These are phyloP conservation scores for Phytophthora litchii DNA, from an alignment of 352 stramenopile species.

Conservation along the genomic window DNA sequence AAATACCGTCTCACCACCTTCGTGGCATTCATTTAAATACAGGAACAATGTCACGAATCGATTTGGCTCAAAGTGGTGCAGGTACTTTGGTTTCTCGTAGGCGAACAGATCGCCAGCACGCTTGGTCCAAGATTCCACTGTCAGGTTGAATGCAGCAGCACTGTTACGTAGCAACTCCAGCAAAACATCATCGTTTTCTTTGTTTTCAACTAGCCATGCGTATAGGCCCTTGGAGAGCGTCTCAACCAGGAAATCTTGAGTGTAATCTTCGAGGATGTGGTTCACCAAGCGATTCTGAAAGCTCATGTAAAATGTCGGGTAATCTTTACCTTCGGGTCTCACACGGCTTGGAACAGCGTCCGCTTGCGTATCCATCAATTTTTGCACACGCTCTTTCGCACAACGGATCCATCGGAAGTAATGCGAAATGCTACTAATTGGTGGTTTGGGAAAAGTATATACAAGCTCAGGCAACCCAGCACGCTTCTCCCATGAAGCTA, in stretches of 20 bases:
- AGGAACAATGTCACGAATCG: conserved; percentile 94
- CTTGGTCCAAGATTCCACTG: conserved; percentile 55
- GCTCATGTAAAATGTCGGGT: conserved; percentile 60
- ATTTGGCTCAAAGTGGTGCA: conserved; percentile 85
- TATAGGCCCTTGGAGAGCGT: conserved; percentile 48
- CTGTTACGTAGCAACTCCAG: conserved; percentile 47
- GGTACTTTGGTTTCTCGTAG: conserved; percentile 53
- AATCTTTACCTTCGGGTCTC: conserved; percentile 46
- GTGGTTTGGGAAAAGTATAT: conserved; percentile 59
- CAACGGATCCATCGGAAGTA: conserved; percentile 79
- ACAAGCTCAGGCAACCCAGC: conserved; percentile 39
- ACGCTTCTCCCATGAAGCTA: conserved; percentile 69
- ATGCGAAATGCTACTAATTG: conserved; percentile 56
- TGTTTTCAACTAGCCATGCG: conserved; percentile 58
- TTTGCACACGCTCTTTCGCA: conserved; percentile 65
- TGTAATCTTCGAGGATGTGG: conserved; percentile 59
- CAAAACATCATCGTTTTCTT: conserved; percentile 53
- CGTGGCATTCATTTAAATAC: conserved; percentile 94
- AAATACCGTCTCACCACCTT: conserved; percentile 96
- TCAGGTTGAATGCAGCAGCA: conserved; percentile 48
- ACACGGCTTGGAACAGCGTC: conserved; percentile 39
- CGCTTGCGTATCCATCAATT: conserved; percentile 46
- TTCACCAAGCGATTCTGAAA: conserved; percentile 63
- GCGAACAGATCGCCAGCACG: conserved; percentile 47
- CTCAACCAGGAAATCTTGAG: conserved; percentile 40